phyloP scores from a whole-genome alignment of 192 early-diverging fungal genomes.

The Backusella luteola region DNA sequence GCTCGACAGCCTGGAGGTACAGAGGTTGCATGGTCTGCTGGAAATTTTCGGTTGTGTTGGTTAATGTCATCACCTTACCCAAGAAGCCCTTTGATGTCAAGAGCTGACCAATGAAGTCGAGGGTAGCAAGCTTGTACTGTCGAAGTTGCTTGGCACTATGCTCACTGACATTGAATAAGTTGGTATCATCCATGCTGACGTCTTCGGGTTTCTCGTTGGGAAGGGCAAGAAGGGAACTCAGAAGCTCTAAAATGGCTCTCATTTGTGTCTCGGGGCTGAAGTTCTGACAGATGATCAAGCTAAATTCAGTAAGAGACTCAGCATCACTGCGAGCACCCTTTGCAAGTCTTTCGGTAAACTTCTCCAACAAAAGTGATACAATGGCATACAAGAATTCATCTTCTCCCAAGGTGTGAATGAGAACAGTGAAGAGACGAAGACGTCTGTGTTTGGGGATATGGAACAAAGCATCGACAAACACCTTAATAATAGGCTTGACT shows the following conservation, averaged over 20 bases:
- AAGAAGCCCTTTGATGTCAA: slow-evolving; percentile 53
- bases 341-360: slow-evolving; percentile 53
- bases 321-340: slow-evolving; percentile 55
- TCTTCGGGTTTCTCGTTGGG: slow-evolving; percentile 53
- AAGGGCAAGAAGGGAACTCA: slow-evolving; percentile 50
- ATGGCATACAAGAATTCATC: slow-evolving; percentile 72
- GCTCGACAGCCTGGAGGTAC: slow-evolving; percentile 52
- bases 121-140: slow-evolving; percentile 60
- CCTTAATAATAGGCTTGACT: slow-evolving; percentile 77
- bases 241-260: slow-evolving; percentile 55
- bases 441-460: slow-evolving; percentile 94
- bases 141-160: slow-evolving; percentile 59
- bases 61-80: slow-evolving; percentile 41
- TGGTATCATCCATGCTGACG: neutral
- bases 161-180: slow-evolving; percentile 36
- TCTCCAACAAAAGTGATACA: slow-evolving; percentile 71
- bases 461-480: slow-evolving; percentile 88
- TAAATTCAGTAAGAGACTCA: slow-evolving; percentile 73
- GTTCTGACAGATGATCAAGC: slow-evolving; percentile 64
- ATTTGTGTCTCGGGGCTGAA: slow-evolving; percentile 71
- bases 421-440: slow-evolving; percentile 79
- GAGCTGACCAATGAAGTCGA: slow-evolving; percentile 54
- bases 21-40: slow-evolving; percentile 44
- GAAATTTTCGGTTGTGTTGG: slow-evolving; percentile 32
- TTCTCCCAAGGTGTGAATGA: slow-evolving; percentile 80